These are phyloP conservation scores for Flaveria sonorensis DNA, from an alignment of 129 eudicot species.

Conservation along the genomic window DNA sequence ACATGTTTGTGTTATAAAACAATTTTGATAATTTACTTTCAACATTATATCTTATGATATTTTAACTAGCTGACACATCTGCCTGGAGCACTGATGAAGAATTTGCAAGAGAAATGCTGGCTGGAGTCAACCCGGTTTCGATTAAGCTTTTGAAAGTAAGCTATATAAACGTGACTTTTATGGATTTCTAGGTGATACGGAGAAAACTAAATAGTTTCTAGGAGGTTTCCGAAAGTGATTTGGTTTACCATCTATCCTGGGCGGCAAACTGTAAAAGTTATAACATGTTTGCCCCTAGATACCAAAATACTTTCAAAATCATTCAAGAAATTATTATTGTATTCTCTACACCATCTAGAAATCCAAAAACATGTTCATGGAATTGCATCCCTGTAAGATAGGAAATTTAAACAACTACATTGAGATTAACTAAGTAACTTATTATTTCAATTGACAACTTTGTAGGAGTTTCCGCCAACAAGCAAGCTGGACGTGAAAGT, in stretches of 20 bases:
- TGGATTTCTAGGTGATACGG: no score
- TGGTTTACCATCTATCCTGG: no score
- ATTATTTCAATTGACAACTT: background rate
- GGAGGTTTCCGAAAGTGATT: no score
- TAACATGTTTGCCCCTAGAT: no score
- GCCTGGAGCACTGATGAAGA: conserved; percentile 70
- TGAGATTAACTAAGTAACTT: background rate
- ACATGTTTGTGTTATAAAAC: background rate
- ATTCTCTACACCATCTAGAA: no score
- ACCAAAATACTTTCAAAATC: no score
- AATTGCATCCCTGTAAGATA: background rate
- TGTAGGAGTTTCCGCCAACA: conserved; percentile 59
- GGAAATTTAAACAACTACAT: background rate
- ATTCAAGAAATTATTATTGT: no score
- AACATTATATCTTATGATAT: background rate
- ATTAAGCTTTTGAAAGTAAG: conserved; percentile 50
- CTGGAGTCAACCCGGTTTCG: conserved; percentile 62
- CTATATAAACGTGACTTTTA: background rate
- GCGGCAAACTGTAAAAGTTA: no score
- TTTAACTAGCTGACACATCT: conserved; percentile 42
- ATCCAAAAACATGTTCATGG: background rate
- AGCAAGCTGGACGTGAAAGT: conserved; percentile 47
- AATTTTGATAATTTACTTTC: background rate
- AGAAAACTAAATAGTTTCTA: no score
- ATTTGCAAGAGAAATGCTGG: conserved; percentile 63